These are phyloP conservation scores for Trichoderma citrinoviride DNA, from an alignment of 2,329 filamentous ascomycete species.

Conservation along the genomic window DNA sequence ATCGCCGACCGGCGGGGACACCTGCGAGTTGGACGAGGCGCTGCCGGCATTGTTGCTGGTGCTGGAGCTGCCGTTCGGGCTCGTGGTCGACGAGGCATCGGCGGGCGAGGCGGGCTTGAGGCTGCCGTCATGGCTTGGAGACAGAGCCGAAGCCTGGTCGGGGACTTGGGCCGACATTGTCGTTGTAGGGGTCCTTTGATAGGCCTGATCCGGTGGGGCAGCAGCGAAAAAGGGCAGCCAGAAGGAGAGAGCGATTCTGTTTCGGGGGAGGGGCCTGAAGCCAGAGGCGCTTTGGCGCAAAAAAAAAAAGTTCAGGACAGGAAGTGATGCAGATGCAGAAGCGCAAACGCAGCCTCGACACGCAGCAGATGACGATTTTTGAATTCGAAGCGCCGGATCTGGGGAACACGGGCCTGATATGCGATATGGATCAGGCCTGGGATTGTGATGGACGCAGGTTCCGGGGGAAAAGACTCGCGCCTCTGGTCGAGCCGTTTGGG, in stretches of 20 bases:
- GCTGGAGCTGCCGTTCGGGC: slow-evolving; percentile 10
- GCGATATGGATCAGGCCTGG: neutral
- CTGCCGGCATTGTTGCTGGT: slow-evolving; percentile 8
- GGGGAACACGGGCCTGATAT: neutral
- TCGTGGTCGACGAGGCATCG: slow-evolving; percentile 13
- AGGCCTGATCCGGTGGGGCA: slow-evolving; percentile 8
- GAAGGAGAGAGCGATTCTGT: slow-evolving; percentile 4
- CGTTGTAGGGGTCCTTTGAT: neutral
- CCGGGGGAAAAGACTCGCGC: slow-evolving; percentile 20
- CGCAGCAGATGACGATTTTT: neutral
- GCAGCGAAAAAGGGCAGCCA: slow-evolving; percentile 6
- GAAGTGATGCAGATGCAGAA: slow-evolving; percentile 17
- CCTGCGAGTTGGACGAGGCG: neutral
- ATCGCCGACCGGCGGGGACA: neutral
- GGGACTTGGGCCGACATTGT: slow-evolving; percentile 36
- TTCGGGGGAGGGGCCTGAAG: neutral
- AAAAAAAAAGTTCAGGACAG: neutral
- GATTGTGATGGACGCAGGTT: slow-evolving; percentile 17
- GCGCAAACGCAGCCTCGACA: neutral
- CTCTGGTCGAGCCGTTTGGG: slow-evolving; percentile 13
- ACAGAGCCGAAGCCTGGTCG: slow-evolving; percentile 28
- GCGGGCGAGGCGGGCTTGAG: slow-evolving; percentile 27
- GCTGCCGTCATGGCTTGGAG: slow-evolving; percentile 24
- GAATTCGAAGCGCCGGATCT: neutral
- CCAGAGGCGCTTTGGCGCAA: slow-evolving; percentile 19